These are phyloP conservation scores for Rugonectria rugulosa DNA, from an alignment of 2,329 filamentous ascomycete genomes.

Conservation along the genomic window DNA sequence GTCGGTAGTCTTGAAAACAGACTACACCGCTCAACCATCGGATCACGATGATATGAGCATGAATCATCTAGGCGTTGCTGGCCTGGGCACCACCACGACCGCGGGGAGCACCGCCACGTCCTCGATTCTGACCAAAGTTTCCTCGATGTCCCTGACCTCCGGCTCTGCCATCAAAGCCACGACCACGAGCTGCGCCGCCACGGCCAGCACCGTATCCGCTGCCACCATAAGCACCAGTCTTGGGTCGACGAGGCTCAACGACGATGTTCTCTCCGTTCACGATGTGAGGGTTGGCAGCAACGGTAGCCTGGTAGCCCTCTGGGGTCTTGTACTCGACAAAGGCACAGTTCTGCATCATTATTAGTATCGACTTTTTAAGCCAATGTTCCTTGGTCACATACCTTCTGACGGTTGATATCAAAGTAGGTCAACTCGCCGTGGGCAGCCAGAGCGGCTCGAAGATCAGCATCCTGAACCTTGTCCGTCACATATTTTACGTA, in stretches of 20 bases:
- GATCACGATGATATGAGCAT: slow-evolving; percentile 15
- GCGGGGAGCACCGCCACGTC: slow-evolving; percentile 71
- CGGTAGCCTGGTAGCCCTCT: slow-evolving; percentile 83
- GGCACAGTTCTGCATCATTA: slow-evolving; percentile 79
- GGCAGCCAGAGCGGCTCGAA: slow-evolving; percentile 74
- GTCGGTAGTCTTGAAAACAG: slow-evolving; percentile 2
- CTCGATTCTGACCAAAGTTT: slow-evolving; percentile 71
- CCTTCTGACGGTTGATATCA: slow-evolving; percentile 84
- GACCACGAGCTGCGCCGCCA: slow-evolving; percentile 70
- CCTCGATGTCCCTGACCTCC: slow-evolving; percentile 71
- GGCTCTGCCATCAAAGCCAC: slow-evolving; percentile 67
- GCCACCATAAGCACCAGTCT: slow-evolving; percentile 73
- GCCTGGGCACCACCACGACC: slow-evolving; percentile 67
- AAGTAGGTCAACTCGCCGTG: slow-evolving; percentile 78
- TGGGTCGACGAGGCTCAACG: slow-evolving; percentile 88
- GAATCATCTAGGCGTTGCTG: slow-evolving; percentile 56
- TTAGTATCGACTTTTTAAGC: slow-evolving; percentile 16
- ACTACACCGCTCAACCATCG: slow-evolving; percentile 6
- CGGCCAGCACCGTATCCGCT: slow-evolving; percentile 70
- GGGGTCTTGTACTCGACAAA: slow-evolving; percentile 91
- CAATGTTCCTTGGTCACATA: slow-evolving; percentile 49
- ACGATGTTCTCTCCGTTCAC: slow-evolving; percentile 83
- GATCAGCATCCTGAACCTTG: slow-evolving; percentile 77
- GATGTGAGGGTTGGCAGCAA: slow-evolving; percentile 83
- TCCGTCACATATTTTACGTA: slow-evolving; percentile 98